These are phyloP conservation scores for Cercospora sp. DNA, from an alignment of 2,329 filamentous ascomycete species.

Conservation along the genomic window DNA sequence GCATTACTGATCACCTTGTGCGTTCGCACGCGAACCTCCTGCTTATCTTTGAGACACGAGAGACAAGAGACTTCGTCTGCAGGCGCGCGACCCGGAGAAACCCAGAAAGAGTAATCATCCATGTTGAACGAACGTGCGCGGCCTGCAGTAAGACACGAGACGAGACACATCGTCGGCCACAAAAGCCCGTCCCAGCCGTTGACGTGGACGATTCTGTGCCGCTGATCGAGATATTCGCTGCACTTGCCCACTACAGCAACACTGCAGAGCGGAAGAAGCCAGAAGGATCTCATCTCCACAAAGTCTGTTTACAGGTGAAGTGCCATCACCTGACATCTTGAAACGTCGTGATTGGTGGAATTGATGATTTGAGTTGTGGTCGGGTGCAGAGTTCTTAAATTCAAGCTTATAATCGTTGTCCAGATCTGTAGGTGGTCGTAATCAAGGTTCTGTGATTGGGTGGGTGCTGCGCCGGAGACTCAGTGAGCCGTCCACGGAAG, in stretches of 20 bases:
- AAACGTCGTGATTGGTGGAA: neutral
- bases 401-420: conserved; percentile 10
- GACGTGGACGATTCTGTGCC: conserved; percentile 11
- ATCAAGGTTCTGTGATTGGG: conserved; percentile 6
- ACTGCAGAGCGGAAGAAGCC: neutral
- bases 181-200: conserved; percentile 1
- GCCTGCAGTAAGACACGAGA: neutral
- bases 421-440: conserved; percentile 1
- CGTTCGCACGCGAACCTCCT: conserved; percentile 1
- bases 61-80: neutral
- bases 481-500: conserved; percentile 4
- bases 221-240: conserved; percentile 8
- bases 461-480: neutral
- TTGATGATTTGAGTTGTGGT: conserved; percentile 1
- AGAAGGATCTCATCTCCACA: conserved; percentile 10
- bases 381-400: conserved; percentile 10
- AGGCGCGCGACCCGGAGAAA: neutral
- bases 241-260: neutral
- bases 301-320: neutral
- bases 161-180: neutral
- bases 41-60: neutral
- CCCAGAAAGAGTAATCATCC: neutral
- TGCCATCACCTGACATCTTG: conserved; percentile 3
- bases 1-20: neutral
- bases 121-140: neutral